Evolutionary conservation across 148 eudicot species (phyloP), one percentile per base, ranked within the genome.

Genomic region (Arbutus unedo): DNA sequence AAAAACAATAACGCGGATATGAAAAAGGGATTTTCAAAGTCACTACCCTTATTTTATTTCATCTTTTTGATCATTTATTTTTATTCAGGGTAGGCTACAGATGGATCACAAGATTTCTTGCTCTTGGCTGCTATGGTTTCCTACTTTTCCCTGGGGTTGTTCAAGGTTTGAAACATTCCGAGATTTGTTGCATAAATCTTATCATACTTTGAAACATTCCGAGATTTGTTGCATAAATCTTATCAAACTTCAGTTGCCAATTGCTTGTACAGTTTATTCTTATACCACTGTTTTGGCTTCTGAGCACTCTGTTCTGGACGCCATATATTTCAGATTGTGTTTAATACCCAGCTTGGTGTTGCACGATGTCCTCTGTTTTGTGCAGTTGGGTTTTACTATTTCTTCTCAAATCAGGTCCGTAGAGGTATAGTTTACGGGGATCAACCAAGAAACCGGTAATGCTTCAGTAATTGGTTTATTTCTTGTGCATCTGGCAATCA

Each of bases 11-110:
- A 1, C 38, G 38, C 38, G 38, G 38, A 31, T 31, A 31, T 31
- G 1, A 31, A 31, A 31, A 31, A 31, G 38, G 38, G 38, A 31
- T 0, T 31, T 0, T 31, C 0, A 31, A 31, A 31, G 1, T 31
- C 38, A 31, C 38, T 31, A 31, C 38, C 38, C 38, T 31, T 10
- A 7, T 11, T 55, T 8, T 56, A 38, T 59, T 78, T 41, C 67
- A 11, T 38, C 31, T 84, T 80, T 76, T 84, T 89, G 72, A 90
- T 85, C 84, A 73, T 74, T 84, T 79, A 47, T 80, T 45, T 88
- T 85, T 60, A 62, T 89, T 84, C 95, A 92, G 95, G 93, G 86
- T 89, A 89, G 95, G 95, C 86, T 92, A 88, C 88, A 88, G 91
- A 81, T 90, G 91, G 91, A 86, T 92, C 82, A 83, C 79, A 50